Evolutionary conservation across 352 stramenopile genomes (phyloP).

Genomic region (Plasmopara muralis): DNA sequence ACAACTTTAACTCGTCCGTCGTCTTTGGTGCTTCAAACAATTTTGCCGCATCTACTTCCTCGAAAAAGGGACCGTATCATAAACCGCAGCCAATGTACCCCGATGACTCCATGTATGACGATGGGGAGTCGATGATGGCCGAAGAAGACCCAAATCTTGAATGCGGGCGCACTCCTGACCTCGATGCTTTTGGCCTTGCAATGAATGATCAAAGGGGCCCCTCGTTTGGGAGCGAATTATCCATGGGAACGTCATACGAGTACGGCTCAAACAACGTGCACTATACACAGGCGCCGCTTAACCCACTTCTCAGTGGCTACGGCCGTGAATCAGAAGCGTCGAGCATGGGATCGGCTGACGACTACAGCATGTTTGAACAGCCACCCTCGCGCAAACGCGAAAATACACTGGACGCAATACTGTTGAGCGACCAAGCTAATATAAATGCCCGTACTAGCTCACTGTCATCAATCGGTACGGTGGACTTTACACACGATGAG

Average conservation of each 20-base stretch:
- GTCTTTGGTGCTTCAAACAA: conserved; percentile 6
- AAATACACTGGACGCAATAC: conserved; percentile 24
- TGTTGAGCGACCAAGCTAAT: conserved; percentile 18
- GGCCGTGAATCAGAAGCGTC: conserved; percentile 55
- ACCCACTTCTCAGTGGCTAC: conserved; percentile 32
- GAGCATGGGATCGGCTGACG: conserved; percentile 41
- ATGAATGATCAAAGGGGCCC: conserved; percentile 18
- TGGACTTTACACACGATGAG: conserved; percentile 44
- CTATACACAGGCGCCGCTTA: conserved; percentile 34
- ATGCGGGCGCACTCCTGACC: conserved; percentile 35
- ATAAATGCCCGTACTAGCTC: conserved; percentile 23
- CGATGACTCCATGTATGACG: conserved; percentile 31
- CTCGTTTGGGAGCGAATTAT: conserved; percentile 52
- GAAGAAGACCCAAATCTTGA: conserved; percentile 37
- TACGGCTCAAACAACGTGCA: conserved; percentile 26
- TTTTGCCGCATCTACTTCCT: conserved; percentile 10
- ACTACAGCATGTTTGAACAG: conserved; percentile 46
- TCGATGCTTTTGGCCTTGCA: conserved; percentile 37
- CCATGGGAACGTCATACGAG: conserved; percentile 46
- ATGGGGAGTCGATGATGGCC: conserved; percentile 23
- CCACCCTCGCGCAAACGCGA: conserved; percentile 22
- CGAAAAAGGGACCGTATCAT: conserved; percentile 19
- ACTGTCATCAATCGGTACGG: conserved; percentile 47
- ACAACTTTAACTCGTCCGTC: conserved; percentile 12
- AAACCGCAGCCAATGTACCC: conserved; percentile 28